A percentile compares a stretch with the other conserved stretches of the same genome.
Evolutionary conservation across 2,329 filamentous ascomycete genomes (phyloP).

Genomic region (Aureobasidium sp.): DNA sequence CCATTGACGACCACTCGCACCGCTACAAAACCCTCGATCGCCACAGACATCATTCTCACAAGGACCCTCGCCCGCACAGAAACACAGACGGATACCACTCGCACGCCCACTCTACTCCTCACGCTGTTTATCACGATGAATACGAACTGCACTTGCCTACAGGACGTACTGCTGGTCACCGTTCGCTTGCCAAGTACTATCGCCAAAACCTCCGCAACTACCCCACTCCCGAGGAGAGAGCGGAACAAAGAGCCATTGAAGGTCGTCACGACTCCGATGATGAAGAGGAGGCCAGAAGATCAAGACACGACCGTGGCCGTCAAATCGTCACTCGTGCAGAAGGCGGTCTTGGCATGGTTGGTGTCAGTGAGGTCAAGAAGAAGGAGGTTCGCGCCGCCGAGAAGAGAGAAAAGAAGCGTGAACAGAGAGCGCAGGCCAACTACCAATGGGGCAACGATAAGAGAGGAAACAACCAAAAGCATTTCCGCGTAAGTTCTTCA

Average conservation of each 20-base stretch:
- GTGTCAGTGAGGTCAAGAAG: constrained; percentile 70
- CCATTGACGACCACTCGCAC: constrained; percentile 63
- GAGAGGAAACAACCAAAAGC: constrained; percentile 69
- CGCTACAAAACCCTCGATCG: constrained; percentile 66
- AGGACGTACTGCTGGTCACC: constrained; percentile 82
- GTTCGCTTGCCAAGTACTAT: constrained; percentile 80
- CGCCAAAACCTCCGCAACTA: constrained; percentile 86
- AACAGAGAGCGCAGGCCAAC: constrained; percentile 43
- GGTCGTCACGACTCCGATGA: constrained; percentile 40
- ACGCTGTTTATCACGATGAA: constrained; percentile 82
- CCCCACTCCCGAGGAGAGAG: constrained; percentile 69
- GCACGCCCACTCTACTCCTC: constrained; percentile 64
- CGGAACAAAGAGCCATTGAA: constrained; percentile 56
- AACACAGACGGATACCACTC: constrained; percentile 74
- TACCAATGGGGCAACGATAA: constrained; percentile 66
- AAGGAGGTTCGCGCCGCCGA: constrained; percentile 59
- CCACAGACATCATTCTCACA: constrained; percentile 67
- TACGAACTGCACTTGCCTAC: constrained; percentile 90
- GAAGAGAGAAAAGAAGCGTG: constrained; percentile 60
- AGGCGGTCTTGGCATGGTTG: constrained; percentile 68
- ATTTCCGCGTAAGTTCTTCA: constrained; percentile 51
- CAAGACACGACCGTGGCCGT: constrained; percentile 26
- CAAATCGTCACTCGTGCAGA: constrained; percentile 57
- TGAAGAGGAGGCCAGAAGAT: constrained; percentile 31
- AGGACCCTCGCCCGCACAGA: constrained; percentile 64